phyloP scores from a whole-genome alignment of 2,329 filamentous ascomycete species.

The Metarhizium sp. region DNA sequence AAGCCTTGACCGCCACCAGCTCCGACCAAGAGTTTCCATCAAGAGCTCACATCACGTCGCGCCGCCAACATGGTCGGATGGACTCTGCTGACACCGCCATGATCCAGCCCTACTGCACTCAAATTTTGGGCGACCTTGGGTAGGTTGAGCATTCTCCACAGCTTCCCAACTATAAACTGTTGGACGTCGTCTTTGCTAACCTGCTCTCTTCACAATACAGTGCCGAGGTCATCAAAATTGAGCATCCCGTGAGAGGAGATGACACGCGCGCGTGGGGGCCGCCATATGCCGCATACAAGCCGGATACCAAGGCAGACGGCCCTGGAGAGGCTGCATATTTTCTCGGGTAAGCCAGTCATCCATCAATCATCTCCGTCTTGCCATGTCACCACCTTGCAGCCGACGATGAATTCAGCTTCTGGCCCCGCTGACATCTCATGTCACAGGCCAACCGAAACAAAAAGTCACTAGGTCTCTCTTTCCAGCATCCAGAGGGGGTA shows the following conservation, averaged over 20 bases:
- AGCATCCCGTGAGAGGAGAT: constrained; percentile 84
- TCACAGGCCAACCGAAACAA: constrained; percentile 89
- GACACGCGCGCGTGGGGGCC: constrained; percentile 96
- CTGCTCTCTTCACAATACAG: constrained; percentile 30
- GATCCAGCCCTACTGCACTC: constrained; percentile 83
- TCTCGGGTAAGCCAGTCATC: constrained; percentile 53
- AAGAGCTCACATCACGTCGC: too few relatives aligned
- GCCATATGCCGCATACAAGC: constrained; percentile 73
- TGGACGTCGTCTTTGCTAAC: background rate
- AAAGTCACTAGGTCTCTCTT: constrained; percentile 85
- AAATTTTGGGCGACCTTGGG: constrained; percentile 94
- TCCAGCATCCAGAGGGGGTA: constrained; percentile 75
- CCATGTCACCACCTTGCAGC: background rate
- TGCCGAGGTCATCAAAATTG: constrained; percentile 94
- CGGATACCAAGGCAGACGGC: constrained; percentile 48
- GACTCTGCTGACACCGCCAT: background rate
- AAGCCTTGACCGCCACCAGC: background rate
- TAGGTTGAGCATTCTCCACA: constrained; percentile 32
- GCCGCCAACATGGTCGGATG: too few relatives aligned
- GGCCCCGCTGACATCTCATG: background rate
- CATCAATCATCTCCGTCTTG: too few relatives aligned
- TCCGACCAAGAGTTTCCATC: background rate
- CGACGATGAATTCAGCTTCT: too few relatives aligned
- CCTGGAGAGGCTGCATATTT: constrained; percentile 95
- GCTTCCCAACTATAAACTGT: too few relatives aligned